Percentiles rank a stretch among this genome's conserved stretches.
These are phyloP conservation scores for Xylaria castorea DNA, from an alignment of 495 filamentous ascomycete genomes.

Conservation along the genomic window DNA sequence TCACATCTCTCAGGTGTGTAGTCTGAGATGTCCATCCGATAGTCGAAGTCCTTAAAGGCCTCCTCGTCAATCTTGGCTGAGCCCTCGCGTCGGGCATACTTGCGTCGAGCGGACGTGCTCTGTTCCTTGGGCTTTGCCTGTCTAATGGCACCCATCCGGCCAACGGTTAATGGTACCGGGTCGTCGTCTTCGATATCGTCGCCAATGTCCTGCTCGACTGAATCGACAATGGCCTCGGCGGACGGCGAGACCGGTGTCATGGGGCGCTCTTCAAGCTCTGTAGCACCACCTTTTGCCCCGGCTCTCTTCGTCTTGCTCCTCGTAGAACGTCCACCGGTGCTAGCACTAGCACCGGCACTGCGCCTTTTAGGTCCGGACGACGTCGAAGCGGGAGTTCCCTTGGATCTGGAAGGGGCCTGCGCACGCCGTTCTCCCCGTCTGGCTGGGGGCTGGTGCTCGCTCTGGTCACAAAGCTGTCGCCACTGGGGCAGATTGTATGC, in stretches of 20 bases:
- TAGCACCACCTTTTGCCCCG: conserved; percentile 40
- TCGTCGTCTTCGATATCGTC: conserved; percentile 57
- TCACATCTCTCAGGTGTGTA: conserved; percentile 90
- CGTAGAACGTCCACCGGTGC: conserved; percentile 49
- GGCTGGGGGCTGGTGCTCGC: conserved; percentile 95
- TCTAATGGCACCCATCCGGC: conserved; percentile 50
- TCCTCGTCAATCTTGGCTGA: conserved; percentile 80
- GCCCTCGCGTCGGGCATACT: conserved; percentile 78
- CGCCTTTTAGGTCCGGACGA: conserved; percentile 34
- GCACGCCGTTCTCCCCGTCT: conserved; percentile 87
- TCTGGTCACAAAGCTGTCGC: conserved; percentile 88
- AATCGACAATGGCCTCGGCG: conserved; percentile 52
- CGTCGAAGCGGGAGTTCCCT: conserved; percentile 38
- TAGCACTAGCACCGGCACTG: conserved; percentile 22
- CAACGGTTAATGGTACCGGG: conserved; percentile 42
- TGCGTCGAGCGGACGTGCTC: conserved; percentile 69
- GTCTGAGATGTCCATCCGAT: conserved; percentile 81
- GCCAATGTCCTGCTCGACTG: conserved; percentile 53
- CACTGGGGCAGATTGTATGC: conserved; percentile 97
- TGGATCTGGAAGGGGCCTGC: conserved; percentile 60
- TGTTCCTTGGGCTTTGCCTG: conserved; percentile 58
- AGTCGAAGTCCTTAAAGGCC: conserved; percentile 87
- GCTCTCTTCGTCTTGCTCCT: conserved; percentile 37
- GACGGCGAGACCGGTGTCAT: conserved; percentile 62
- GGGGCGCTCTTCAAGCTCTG: conserved; percentile 52